Evolutionary conservation across 176 grass and related monocot species (phyloP).

Genomic region (Bromus sterilis): DNA sequence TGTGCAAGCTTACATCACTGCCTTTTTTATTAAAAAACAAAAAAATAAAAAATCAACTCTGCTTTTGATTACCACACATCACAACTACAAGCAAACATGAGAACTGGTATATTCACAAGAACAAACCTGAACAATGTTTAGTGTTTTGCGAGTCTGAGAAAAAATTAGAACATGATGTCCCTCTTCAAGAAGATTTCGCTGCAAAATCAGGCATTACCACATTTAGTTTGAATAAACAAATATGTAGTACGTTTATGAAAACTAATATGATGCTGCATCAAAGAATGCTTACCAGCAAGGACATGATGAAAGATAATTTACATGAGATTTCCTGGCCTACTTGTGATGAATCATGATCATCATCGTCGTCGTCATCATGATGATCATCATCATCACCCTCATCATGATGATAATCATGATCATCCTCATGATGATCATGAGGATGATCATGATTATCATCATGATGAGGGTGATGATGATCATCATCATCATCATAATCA

Average conservation of each 20-base stretch:
- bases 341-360: slow-evolving; percentile 17
- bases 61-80: background rate
- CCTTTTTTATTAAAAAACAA: background rate
- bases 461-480: too few species aligned
- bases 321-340: slow-evolving; percentile 59
- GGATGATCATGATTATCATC: too few species aligned
- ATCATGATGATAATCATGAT: too few species aligned
- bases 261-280: background rate
- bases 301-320: slow-evolving; percentile 80
- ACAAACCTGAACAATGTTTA: slow-evolving; percentile 67
- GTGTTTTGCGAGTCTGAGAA: slow-evolving; percentile 81
- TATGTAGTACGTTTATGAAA: background rate
- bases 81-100: background rate
- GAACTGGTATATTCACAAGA: background rate
- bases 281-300: slow-evolving; percentile 56
- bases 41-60: background rate
- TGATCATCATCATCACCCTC: slow-evolving; percentile 21
- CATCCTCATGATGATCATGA: too few species aligned
- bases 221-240: background rate
- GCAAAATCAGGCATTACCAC: slow-evolving; percentile 16
- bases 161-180: slow-evolving; percentile 76
- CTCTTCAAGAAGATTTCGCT: slow-evolving; percentile 63
- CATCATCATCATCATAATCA: too few species aligned
- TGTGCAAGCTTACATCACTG: too few species aligned
- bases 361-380: slow-evolving; percentile 31